Evolutionary conservation across 306 rosid species (phyloP).

Genomic region (Carpinus fangiana): DNA sequence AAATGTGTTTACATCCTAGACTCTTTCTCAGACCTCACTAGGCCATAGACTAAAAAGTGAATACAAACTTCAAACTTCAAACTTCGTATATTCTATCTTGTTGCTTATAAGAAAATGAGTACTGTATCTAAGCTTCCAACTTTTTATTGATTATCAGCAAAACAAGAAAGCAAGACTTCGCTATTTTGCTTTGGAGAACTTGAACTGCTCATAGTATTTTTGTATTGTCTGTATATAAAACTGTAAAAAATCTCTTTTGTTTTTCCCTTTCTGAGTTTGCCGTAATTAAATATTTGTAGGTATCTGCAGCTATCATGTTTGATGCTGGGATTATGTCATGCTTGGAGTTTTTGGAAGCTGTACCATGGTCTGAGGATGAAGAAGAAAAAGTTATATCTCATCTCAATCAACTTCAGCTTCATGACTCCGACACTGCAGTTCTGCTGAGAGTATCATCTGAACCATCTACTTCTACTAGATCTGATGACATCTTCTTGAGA

Average conservation of each 20-base stretch:
- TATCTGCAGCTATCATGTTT: slow-evolving; percentile 80
- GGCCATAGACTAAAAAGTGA: not conserved
- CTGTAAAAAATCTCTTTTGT: not conserved
- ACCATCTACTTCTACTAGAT: slow-evolving; percentile 51
- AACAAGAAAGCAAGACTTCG: not conserved
- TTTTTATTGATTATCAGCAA: not conserved
- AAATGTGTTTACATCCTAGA: not conserved
- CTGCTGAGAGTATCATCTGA: slow-evolving; percentile 66
- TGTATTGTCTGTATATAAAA: not conserved
- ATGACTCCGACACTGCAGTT: slow-evolving; percentile 46
- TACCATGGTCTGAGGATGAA: slow-evolving; percentile 86
- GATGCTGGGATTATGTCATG: slow-evolving; percentile 75
- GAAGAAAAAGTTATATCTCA: slow-evolving; percentile 65
- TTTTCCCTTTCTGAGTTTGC: not conserved
- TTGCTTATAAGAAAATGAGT: not conserved
- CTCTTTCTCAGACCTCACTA: not conserved
- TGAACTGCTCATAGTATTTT: not conserved
- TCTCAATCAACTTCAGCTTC: slow-evolving; percentile 63
- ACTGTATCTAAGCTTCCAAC: not conserved
- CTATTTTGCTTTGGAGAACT: not conserved
- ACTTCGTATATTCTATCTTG: not conserved
- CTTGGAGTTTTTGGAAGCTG: slow-evolving; percentile 76
- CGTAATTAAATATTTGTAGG: slow-evolving; percentile 42
- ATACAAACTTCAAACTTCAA: not conserved
- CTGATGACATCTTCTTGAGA: slow-evolving; percentile 53